A percentile compares a stretch with the other conserved stretches of the same genome.
Conservation (phyloP, 139 green algal species). For the Chlamydomonas eustigma region DNA sequence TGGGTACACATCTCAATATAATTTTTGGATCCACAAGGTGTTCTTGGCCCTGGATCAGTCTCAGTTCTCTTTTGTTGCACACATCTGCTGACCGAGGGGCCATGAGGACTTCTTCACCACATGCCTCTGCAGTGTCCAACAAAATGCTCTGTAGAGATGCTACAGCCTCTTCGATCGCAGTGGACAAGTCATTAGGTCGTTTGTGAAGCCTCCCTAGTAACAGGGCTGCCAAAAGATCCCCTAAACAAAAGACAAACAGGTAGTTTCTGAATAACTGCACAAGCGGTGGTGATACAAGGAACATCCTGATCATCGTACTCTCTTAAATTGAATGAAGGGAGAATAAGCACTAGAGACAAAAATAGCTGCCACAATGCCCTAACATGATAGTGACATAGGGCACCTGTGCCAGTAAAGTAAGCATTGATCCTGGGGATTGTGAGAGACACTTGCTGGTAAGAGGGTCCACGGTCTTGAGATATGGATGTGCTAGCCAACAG, state of each 20-base stretch:
- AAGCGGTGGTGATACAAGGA: too few species aligned
- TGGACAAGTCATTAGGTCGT: constrained; percentile 49
- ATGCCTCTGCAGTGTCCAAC: constrained; percentile 23
- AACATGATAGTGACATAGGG: too few species aligned
- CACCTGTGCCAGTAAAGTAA: constrained; percentile 83
- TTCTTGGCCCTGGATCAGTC: constrained; percentile 27
- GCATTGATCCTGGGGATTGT: constrained; percentile 53
- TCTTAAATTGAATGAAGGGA: too few species aligned
- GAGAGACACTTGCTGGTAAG: constrained; percentile 32
- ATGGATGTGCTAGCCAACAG: constrained; percentile 61
- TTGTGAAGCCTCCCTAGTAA: constrained; percentile 61
- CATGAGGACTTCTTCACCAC: constrained; percentile 13
- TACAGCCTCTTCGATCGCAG: constrained; percentile 63
- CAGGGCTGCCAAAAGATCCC: constrained; percentile 67
- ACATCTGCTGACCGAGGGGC: constrained; percentile 1
- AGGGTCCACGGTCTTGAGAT: constrained; percentile 35
- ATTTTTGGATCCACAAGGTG: constrained; percentile 17
- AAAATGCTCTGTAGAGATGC: constrained; percentile 58
- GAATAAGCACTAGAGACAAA: too few species aligned
- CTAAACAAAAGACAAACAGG: constrained; percentile 38
- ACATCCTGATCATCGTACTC: too few species aligned
- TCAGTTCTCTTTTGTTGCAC: constrained; percentile 30
- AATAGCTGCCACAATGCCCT: too few species aligned
- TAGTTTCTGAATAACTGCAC: too few species aligned
- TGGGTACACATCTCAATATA: neutral